Evolutionary conservation across 495 filamentous ascomycete species (phyloP), one percentile per base, ranked within the genome.

Genomic region (Podospora didyma): DNA sequence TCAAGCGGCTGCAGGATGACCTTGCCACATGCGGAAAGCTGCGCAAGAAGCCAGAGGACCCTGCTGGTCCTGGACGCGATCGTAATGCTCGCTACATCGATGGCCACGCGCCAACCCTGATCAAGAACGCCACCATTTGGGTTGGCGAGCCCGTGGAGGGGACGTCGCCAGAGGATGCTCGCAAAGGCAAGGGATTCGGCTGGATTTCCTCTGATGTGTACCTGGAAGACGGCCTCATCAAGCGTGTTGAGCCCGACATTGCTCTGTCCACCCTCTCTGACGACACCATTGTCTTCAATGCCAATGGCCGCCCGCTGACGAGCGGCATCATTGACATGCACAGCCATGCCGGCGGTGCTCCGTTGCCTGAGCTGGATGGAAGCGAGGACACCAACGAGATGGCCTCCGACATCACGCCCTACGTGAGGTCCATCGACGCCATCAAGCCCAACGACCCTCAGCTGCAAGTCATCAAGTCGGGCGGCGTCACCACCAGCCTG

Each of bases 311-410:
- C n/a, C 80, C 71, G 35, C 69, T 88, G 6, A 88, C 85, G 4
- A 75, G 75, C 14, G 85, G 84, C 39, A 79, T 87, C 54, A 81
- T 87, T 35, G 84, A 87, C 62, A 85, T 88, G 82, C 85, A 88
- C 68, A 80, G 75, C 39, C 85, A 88, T 67, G 72, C 78, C n/a
- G 75, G 79, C 9, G 70, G 74, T 0, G 60, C 68, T 45, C 63
- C 71, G 22, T 60, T 80, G 46, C 79, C 79, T 0, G 57, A 56
- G 0, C 61, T 82, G 2, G 31, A 14, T 3, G 75, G 75, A 10
- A 76, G 64, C 17, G 71, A 75, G 2, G 80, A 81, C 58, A 74
- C 69, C 26, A 84, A 85, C 54, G 81, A 84, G 57, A 60, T 77
- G 55, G 70, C 75, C 14, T 54, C 64, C 7, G 71, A 79, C 49